Base-by-base conservation (phyloP, 192 early-diverging fungal genomes). In the Backusella morwellensis region DNA sequence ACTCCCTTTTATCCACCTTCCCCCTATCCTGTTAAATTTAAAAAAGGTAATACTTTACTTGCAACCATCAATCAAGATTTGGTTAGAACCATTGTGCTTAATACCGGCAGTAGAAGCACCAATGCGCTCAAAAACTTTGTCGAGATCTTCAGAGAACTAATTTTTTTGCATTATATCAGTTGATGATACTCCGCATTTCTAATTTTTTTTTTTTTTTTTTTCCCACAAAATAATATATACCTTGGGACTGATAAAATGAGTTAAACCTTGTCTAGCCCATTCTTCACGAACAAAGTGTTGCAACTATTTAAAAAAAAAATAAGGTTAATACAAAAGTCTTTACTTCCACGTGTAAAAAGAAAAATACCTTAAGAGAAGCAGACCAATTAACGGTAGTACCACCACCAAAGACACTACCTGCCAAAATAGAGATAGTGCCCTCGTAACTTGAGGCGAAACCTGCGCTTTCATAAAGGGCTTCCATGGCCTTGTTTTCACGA, bases 321-420 rank as follows among this genome's bases (percentile, higher is more conserved):
- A 14, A 56, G 23, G 19, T 9, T 1, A 19, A 50, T 29, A 29
- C 19, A 40, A 40, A 40, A 12, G 11, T 40, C 32, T 40, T 40
- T 3, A 35, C 4, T 63, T 35, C 5, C 8, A 59, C 9, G 68
- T 87, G 78, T 35, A 86, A 29, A 29, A 26, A 63, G 2, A 36
- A 3, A 5, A 12, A 3, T 84, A 87, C 84, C 79, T 89, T 85
- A 23, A 89, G 68, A 17, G 81, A 87, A 32, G 86, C 84, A 23
- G 78, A 84, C 91, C 93, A 93, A 80, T 93, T 92, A 68, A 94
- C 80, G 12, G 84, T 84, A 54, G 92, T 93, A 47, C 93, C 94
- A 75, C 94, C 94, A 40, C 94, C 94, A 82, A 90, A 92, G n/a
- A 91, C 88, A 38, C 77, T 78, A 12, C 92, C 94, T 7, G 90